Base-by-base conservation (phyloP, 176 grass and related monocot genomes). In the Stipa capillata region DNA sequence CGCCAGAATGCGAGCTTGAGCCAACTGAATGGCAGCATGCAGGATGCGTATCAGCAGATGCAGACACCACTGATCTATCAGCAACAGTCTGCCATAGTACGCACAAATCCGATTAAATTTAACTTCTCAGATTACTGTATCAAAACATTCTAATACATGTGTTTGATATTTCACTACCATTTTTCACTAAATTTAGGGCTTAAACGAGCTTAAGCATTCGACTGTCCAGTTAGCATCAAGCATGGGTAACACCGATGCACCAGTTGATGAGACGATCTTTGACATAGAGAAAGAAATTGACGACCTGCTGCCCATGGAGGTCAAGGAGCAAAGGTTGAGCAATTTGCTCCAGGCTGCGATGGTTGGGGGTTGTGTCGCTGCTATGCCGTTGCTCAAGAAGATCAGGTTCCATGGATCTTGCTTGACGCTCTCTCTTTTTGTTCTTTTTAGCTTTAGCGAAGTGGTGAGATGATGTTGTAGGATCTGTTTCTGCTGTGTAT, bases 251-350 rank as follows among this genome's bases (percentile, higher is more conserved):
- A 91, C 96, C 20, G 92, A 96, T 48, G 92, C 97, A 8, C 97
- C 97, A 8, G 84, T 99, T 60, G 97, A 99, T 13, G 92, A 96
- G 71, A 87, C 82, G 1, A 56, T 93, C 28, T 99, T 99, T 61
- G 97, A 99, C 40, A 85, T 99, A 65, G 90, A 93, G 55, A 99
- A 99, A 72, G 92, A 99, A 65, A 99, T 99, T 20, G 97, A 99
- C 61, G 92, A 96, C 63, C 88, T 99, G 25, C 71, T 99, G 60
- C 97, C 97, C 7, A 89, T 99, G 3, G 97, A 99, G 75, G 97
- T 96, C 42, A 99, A 96, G 72, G 97, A 99, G 74, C 97, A 99
- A 80, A 79, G 97, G 14, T 43, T 93, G 41, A 99, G 97, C 84
- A 96, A 99, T 84, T 57, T 99, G 43, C 79, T 96, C 63, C 97